These are phyloP conservation scores for Yamadazyma diddensiae DNA, from an alignment of 1,139 yeast genomes.

Conservation along the genomic window DNA sequence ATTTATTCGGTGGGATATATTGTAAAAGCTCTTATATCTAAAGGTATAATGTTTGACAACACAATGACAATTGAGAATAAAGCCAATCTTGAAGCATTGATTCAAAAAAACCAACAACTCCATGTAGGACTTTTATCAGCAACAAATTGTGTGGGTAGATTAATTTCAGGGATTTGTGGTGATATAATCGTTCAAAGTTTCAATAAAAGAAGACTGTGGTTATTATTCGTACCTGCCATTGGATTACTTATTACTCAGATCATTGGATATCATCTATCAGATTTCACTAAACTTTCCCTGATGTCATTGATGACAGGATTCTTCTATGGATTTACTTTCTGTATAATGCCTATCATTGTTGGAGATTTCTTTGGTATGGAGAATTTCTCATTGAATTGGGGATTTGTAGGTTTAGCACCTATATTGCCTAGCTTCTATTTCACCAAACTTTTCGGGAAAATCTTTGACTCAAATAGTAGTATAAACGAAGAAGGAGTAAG, in stretches of 20 bases:
- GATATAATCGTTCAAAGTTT: constrained; percentile 47
- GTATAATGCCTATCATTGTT: constrained; percentile 56
- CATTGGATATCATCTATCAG: constrained; percentile 30
- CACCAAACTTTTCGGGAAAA: constrained; percentile 50
- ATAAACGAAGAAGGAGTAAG: constrained; percentile 16
- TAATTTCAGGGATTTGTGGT: constrained; percentile 50
- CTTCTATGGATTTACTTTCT: constrained; percentile 57
- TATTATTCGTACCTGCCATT: constrained; percentile 44
- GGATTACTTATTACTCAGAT: constrained; percentile 43
- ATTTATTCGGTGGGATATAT: constrained; percentile 62
- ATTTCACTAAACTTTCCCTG: constrained; percentile 30
- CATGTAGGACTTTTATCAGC: constrained; percentile 57
- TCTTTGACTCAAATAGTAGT: constrained; percentile 45
- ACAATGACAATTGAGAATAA: constrained; percentile 14
- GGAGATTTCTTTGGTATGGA: constrained; percentile 58
- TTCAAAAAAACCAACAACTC: constrained; percentile 50
- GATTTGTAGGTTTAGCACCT: constrained; percentile 53
- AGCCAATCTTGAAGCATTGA: constrained; percentile 23
- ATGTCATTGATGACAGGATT: constrained; percentile 49
- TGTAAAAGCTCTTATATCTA: constrained; percentile 46
- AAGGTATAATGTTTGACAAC: constrained; percentile 18
- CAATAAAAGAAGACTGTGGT: constrained; percentile 41
- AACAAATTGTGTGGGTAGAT: constrained; percentile 53
- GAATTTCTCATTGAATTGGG: constrained; percentile 57
- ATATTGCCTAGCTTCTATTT: constrained; percentile 49